Base-by-base conservation (phyloP, 148 eudicot species). In the Cornus kousa region DNA sequence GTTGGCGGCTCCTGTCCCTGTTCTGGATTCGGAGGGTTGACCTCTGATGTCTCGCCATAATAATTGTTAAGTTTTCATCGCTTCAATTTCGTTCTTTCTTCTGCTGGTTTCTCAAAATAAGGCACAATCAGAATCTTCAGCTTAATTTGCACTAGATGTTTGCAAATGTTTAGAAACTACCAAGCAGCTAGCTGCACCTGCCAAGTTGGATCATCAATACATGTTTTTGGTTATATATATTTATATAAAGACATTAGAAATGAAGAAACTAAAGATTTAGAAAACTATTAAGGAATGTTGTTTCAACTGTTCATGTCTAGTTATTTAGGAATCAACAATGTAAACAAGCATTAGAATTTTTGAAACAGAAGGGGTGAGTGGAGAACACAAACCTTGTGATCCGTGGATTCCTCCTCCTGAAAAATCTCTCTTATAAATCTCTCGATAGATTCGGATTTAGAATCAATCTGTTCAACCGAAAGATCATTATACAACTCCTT, bases 21-120 rank as follows among this genome's bases (percentile, higher is more conserved):
- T 22, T 68, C 32, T 9, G 31, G 57, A 10, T 32, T 73, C 6
- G 67, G 68, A 17, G 1, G 57, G 32, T 48, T 53, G 67, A 46
- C 77, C 60, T 65, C 57, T 17, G 13, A 17, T 13, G 53, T 11
- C 68, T 74, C 23, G 14, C 19, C 35, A n/a, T 70, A 53, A 9
- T 13, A 33, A 3, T n/a, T 46, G 48, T 48, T 43, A 7, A 24
- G 50, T 48, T 82, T 80, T 11, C 16, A 71, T 81, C 78, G 78
- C 17, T 74, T 82, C 37, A 90, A 59, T 81, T 89, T 85, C 73
- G 90, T 86, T 72, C 97, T 83, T 76, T 94, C 81, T 71, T 78
- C 79, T 48, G 94, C 96, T 4, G 91, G 91, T 71, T 97, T 97
- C 80, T 93, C 94, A 60, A 78, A 66, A 12, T 88, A 88, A 67